Conservation (phyloP, 176 grass and related monocot species). For the Bonia amplexicaulis region DNA sequence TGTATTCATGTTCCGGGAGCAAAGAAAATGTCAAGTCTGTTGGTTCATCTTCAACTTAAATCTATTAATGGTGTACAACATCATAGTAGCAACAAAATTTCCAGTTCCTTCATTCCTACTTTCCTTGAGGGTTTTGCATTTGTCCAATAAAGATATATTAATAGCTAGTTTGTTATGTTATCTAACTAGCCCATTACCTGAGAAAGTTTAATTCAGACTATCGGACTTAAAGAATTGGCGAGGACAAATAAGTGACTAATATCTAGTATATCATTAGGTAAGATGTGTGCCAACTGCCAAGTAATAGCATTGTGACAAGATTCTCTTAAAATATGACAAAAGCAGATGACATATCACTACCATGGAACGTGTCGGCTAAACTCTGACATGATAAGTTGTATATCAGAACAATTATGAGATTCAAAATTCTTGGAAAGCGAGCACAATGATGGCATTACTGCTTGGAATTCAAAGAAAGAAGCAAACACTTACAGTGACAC, state of each 20-base stretch:
- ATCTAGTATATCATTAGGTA: not conserved
- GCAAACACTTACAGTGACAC: slow-evolving; percentile 54
- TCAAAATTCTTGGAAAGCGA: not conserved
- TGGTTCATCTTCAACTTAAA: not conserved
- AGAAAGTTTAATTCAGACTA: not conserved
- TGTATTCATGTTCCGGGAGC: not conserved
- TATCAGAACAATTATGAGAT: not conserved
- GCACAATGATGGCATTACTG: not conserved
- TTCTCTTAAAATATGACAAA: not conserved
- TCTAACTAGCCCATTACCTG: not conserved
- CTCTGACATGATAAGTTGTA: not conserved
- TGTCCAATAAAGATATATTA: not conserved
- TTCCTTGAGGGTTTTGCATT: not conserved
- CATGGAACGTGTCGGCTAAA: not conserved
- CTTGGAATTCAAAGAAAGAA: slow-evolving; percentile 31
- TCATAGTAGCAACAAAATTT: not conserved
- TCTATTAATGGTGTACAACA: not conserved
- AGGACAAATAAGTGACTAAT: not conserved
- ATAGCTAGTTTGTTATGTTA: not conserved
- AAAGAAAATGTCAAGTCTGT: slow-evolving; percentile 4
- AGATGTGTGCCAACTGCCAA: not conserved
- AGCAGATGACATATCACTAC: not conserved
- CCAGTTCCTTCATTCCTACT: not conserved
- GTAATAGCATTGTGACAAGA: not conserved
- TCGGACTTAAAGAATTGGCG: not conserved